These are phyloP conservation scores for Aspergillus sclerotialis DNA, from an alignment of 2,329 filamentous ascomycete species.

Conservation along the genomic window DNA sequence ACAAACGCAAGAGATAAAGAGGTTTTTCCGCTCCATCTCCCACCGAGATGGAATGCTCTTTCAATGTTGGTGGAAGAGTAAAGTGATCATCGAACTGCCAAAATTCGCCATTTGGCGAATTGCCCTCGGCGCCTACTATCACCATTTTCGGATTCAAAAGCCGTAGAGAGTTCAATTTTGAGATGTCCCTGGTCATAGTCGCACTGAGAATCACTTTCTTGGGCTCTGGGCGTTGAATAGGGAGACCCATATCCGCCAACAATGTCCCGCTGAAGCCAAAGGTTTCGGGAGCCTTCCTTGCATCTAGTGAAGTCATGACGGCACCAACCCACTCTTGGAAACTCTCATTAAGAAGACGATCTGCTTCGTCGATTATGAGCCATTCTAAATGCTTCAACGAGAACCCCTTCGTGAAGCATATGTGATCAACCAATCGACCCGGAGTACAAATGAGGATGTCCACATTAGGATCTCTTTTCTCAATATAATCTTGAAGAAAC, in stretches of 20 bases:
- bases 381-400: constrained; percentile 70
- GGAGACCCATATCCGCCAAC: constrained; percentile 29
- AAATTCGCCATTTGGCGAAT: constrained; percentile 11
- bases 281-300: constrained; percentile 44
- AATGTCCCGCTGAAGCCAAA: constrained; percentile 36
- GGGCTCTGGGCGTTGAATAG: constrained; percentile 40
- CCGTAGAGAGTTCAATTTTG: constrained; percentile 66
- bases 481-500: constrained; percentile 54
- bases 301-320: constrained; percentile 54
- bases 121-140: constrained; percentile 56
- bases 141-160: constrained; percentile 69
- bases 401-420: constrained; percentile 78
- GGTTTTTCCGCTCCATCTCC: constrained; percentile 68
- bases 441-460: constrained; percentile 90
- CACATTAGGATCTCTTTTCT: constrained; percentile 63
- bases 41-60: constrained; percentile 62
- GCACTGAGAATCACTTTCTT: constrained; percentile 84
- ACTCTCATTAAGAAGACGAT: constrained; percentile 82
- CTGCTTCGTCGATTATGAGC: constrained; percentile 90
- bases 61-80: constrained; percentile 56
- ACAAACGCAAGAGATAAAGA: constrained; percentile 72
- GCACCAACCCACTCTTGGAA: constrained; percentile 84
- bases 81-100: constrained; percentile 36
- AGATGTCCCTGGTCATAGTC: constrained; percentile 82
- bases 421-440: constrained; percentile 83